phyloP scores from a whole-genome alignment of 208 protist genomes.

The Angomonas ambiguus region DNA sequence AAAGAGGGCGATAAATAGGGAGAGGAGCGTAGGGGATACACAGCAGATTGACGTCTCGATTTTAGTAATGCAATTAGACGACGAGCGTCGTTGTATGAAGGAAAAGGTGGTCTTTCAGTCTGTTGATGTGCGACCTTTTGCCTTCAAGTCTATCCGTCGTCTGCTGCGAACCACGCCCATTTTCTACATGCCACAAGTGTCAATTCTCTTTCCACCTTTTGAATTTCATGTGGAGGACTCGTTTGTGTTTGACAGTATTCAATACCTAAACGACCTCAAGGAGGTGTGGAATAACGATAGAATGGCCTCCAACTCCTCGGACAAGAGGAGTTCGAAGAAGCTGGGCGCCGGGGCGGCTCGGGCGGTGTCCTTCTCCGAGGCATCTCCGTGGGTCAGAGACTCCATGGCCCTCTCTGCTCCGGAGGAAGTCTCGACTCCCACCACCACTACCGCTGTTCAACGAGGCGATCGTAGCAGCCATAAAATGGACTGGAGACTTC shows the following conservation, averaged over 20 bases:
- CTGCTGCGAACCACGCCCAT: slow-evolving; percentile 59
- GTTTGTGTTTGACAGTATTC: slow-evolving; percentile 51
- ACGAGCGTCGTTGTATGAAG: slow-evolving; percentile 56
- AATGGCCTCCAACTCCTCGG: neutral
- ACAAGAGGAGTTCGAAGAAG: neutral
- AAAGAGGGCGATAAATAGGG: neutral
- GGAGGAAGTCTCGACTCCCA: neutral
- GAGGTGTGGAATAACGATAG: slow-evolving; percentile 16
- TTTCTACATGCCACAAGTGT: slow-evolving; percentile 39
- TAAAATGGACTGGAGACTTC: slow-evolving; percentile 25
- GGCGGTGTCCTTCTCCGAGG: neutral
- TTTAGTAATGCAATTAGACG: slow-evolving; percentile 56
- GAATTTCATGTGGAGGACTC: slow-evolving; percentile 74
- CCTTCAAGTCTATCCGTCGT: slow-evolving; percentile 37
- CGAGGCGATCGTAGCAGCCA: neutral
- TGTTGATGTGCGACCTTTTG: slow-evolving; percentile 29
- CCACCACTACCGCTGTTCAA: neutral
- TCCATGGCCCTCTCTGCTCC: neutral
- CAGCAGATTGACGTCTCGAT: slow-evolving; percentile 47
- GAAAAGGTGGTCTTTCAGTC: slow-evolving; percentile 60
- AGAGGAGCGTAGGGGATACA: slow-evolving; percentile 27
- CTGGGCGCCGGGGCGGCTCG: neutral
- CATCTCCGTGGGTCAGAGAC: slow-evolving; percentile 4
- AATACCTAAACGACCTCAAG: slow-evolving; percentile 30
- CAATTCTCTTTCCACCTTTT: slow-evolving; percentile 29